phyloP scores from a whole-genome alignment of 2,329 filamentous ascomycete species.

The Fusarium fujikuroi region DNA sequence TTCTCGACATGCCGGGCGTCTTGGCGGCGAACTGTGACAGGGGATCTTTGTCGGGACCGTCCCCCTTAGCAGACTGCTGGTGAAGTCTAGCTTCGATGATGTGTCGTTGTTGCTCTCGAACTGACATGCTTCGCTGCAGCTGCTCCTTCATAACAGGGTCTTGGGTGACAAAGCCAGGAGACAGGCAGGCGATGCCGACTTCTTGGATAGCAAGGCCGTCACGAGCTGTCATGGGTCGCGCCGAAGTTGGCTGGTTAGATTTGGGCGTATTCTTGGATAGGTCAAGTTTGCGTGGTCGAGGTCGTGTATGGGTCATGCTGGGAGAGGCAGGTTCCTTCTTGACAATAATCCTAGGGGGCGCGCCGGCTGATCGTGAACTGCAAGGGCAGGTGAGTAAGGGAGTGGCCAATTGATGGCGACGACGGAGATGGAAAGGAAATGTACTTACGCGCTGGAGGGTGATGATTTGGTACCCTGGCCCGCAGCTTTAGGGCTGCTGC shows the following conservation, averaged over 20 bases:
- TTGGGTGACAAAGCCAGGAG: conserved; percentile 94
- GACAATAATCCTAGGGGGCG: conserved; percentile 83
- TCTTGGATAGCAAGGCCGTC: conserved; percentile 88
- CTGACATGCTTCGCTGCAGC: conserved; percentile 90
- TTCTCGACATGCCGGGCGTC: conserved; percentile 77
- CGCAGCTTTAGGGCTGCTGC: conserved; percentile 63
- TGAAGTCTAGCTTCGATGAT: conserved; percentile 94
- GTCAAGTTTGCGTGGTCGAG: conserved; percentile 81
- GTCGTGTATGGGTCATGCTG: conserved; percentile 76
- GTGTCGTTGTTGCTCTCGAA: conserved; percentile 91
- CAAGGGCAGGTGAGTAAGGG: conserved; percentile 23
- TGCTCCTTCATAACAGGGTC: conserved; percentile 98
- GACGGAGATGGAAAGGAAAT: not conserved
- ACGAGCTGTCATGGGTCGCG: conserved; percentile 80
- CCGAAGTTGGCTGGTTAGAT: conserved; percentile 66
- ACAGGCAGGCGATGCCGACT: conserved; percentile 92
- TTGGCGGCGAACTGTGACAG: conserved; percentile 67
- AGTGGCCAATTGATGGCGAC: conserved; percentile 12
- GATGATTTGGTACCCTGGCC: conserved; percentile 62
- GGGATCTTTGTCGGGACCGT: conserved; percentile 70
- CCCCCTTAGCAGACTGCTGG: conserved; percentile 84
- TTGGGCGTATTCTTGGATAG: conserved; percentile 72
- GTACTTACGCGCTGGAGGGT: conserved; percentile 68
- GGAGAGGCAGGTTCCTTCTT: conserved; percentile 97
- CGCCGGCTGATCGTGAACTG: conserved; percentile 49